Base-by-base conservation (phyloP, 768 basidiomycete genomes). In the Rhodotorula toruloides region DNA sequence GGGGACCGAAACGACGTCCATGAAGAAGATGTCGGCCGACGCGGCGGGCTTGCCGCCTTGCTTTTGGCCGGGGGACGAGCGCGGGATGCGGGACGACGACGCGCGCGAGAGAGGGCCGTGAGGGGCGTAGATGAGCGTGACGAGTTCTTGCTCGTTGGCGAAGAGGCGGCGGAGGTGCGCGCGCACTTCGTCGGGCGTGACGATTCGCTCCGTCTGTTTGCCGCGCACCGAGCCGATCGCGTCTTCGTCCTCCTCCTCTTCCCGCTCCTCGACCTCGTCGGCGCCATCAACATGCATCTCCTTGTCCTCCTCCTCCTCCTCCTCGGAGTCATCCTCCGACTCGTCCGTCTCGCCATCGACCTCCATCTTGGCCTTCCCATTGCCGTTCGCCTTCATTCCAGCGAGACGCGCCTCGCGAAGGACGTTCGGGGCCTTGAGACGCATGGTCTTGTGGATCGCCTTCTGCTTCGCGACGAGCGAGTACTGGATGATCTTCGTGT, bases 1-100 rank as follows among this genome's bases (percentile, higher is more conserved):
- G 22, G 92, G 84, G 27, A 98, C 89, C 37, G 91, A 86, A 29
- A 99, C 77, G 58, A 89, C 91, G 40, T 93, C 89, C 81, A 97
- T 81, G 82, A 99, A 99, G 79, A 98, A 98, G 84, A 98, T 91
- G 76, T 98, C 96, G 49, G 92, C 88, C 37, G 85, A 87, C 14
- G 87, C 87, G 40, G 22, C 29, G 25, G 54, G 59, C 27, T 32
- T n/a, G 25, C 43, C 43, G 44, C 50, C 9, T 2, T 42, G 34
- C 37, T 44, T 22, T 17, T 55, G 7, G 42, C 53, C 0, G 48
- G 11, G 19, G n/a, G 39, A 36, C 17, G 54, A 36, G 21, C 29
- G 53, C 13, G 47, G 52, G 46, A 61, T 32, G 44, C 49, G 57
- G 32, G 65, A 54, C 2, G 58, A 34, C 32, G 65, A 46, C 16